Evolutionary conservation across 306 rosid species (phyloP).

Genomic region (Abrus pulchellus): DNA sequence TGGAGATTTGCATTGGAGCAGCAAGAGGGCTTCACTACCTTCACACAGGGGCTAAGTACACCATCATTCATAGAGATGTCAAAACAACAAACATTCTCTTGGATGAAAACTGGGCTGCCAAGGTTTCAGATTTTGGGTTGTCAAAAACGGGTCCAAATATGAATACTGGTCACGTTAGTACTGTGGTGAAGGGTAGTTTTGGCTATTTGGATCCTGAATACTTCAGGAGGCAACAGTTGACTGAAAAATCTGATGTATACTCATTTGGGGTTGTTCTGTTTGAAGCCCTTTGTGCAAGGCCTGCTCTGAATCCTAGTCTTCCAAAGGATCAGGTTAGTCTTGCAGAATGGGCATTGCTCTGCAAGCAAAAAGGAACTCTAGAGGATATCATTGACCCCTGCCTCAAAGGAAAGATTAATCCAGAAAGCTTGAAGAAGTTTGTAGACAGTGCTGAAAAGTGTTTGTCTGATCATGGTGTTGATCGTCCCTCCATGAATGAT

Average conservation of each 20-base stretch:
- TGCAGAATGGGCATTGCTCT: slow-evolving; percentile 61
- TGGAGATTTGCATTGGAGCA: slow-evolving; percentile 72
- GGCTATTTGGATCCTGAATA: slow-evolving; percentile 74
- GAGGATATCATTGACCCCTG: slow-evolving; percentile 63
- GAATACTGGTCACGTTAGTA: slow-evolving; percentile 62
- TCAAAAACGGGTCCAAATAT: slow-evolving; percentile 68
- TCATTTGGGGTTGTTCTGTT: slow-evolving; percentile 71
- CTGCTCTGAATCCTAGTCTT: slow-evolving; percentile 60
- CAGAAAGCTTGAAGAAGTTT: slow-evolving; percentile 63
- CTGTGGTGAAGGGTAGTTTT: slow-evolving; percentile 74
- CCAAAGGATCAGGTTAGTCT: slow-evolving; percentile 71
- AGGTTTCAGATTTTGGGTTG: slow-evolving; percentile 74
- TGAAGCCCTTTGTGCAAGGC: slow-evolving; percentile 67
- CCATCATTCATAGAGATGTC: slow-evolving; percentile 73
- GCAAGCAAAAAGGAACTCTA: slow-evolving; percentile 59
- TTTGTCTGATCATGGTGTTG: slow-evolving; percentile 59
- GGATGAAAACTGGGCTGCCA: slow-evolving; percentile 67
- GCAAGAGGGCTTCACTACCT: slow-evolving; percentile 75
- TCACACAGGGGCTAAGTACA: slow-evolving; percentile 71
- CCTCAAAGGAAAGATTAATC: slow-evolving; percentile 57
- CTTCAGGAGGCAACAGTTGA: slow-evolving; percentile 69
- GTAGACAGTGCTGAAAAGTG: slow-evolving; percentile 66
- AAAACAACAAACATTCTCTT: slow-evolving; percentile 71
- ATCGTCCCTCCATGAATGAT: slow-evolving; percentile 71
- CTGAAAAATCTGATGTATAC: slow-evolving; percentile 69